phyloP scores from a whole-genome alignment of 73 alveolate species.

The Blepharisma japonicum region DNA sequence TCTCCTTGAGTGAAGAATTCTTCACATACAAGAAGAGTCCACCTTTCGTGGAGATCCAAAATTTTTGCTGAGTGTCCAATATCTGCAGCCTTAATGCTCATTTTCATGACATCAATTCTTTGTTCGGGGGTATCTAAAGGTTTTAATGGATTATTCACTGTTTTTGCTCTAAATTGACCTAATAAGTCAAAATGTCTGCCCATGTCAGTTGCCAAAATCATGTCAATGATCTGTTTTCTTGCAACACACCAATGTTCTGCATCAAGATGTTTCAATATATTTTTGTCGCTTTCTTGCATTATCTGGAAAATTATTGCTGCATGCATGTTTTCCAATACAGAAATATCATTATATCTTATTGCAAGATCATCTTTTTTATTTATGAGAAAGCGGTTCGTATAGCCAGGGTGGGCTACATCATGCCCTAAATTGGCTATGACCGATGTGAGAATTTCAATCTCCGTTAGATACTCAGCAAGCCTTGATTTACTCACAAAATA shows the following conservation, averaged over 20 bases:
- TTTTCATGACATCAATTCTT: constrained; percentile 13
- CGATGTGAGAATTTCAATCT: constrained; percentile 19
- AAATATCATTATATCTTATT: constrained; percentile 58
- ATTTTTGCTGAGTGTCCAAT: constrained; percentile 41
- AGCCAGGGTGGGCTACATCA: constrained; percentile 74
- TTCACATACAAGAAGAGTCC: constrained; percentile 38
- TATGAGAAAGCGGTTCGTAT: constrained; percentile 56
- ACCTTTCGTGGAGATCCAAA: constrained; percentile 19
- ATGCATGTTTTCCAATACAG: constrained; percentile 28
- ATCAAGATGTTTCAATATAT: background rate
- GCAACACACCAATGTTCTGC: background rate
- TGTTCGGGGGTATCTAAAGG: constrained; percentile 7
- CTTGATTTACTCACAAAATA: background rate
- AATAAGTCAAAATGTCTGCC: constrained; percentile 19
- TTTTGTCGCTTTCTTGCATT: background rate
- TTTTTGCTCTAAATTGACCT: constrained; percentile 17
- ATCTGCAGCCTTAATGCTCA: constrained; percentile 28
- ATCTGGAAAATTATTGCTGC: background rate
- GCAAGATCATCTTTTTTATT: constrained; percentile 51
- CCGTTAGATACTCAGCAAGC: background rate
- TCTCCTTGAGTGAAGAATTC: constrained; percentile 47
- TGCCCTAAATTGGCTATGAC: constrained; percentile 43
- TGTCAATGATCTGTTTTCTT: background rate
- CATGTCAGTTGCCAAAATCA: constrained; percentile 24
- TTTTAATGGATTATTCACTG: no score